Percentiles rank a stretch among this genome's conserved stretches.
Evolutionary conservation across 768 basidiomycete species (phyloP).

Genomic region (Saitozyma sp.): DNA sequence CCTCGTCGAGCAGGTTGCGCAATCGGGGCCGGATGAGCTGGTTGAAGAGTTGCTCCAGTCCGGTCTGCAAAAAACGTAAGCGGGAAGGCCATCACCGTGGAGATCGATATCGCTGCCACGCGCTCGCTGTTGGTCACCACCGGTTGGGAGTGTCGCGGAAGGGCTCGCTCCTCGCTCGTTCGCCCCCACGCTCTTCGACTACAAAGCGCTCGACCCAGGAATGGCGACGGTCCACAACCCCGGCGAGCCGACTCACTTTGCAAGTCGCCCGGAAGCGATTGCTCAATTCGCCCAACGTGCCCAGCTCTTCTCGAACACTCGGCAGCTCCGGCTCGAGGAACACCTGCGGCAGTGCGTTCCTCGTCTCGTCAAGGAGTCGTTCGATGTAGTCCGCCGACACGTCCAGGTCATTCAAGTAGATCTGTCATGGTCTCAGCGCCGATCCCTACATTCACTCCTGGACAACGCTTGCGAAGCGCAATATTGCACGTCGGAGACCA

Average conservation of each 20-base stretch:
- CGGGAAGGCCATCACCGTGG: neutral
- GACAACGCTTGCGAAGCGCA: neutral
- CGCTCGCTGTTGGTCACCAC: too few relatives aligned
- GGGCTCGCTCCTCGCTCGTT: too few relatives aligned
- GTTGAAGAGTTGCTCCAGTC: constrained; percentile 92
- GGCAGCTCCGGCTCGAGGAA: constrained; percentile 65
- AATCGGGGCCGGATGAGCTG: constrained; percentile 86
- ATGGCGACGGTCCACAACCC: neutral
- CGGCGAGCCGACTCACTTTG: constrained; percentile 58
- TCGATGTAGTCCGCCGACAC: constrained; percentile 86
- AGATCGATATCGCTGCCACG: neutral
- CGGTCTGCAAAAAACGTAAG: constrained; percentile 58
- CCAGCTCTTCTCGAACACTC: constrained; percentile 56
- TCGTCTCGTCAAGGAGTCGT: constrained; percentile 63
- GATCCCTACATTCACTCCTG: neutral
- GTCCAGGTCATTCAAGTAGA: constrained; percentile 90
- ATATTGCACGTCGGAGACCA: neutral
- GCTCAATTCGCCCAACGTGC: constrained; percentile 28
- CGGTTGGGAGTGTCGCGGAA: too few relatives aligned
- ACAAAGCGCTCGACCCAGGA: too few relatives aligned
- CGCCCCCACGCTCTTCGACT: too few relatives aligned
- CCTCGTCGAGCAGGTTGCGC: constrained; percentile 76
- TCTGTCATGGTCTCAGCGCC: constrained; percentile 56
- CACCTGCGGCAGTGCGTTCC: constrained; percentile 64
- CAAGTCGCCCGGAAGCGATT: constrained; percentile 69